Conservation (phyloP, 192 early-diverging fungal species). For the Allomyces javanicus region DNA sequence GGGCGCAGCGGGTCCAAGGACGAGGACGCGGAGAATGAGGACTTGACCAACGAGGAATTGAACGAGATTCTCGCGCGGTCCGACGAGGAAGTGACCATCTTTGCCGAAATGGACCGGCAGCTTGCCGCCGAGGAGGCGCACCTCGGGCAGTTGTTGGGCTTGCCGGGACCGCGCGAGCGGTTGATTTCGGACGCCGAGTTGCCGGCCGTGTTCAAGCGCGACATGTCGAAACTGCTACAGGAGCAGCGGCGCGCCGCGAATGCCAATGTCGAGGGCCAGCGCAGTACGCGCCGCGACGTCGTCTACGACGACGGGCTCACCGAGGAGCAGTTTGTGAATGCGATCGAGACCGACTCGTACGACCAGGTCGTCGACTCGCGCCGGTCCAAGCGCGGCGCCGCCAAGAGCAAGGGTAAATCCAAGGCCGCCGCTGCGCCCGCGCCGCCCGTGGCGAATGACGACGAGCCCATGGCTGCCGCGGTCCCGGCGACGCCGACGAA, state of each 20-base stretch:
- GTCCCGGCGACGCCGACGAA: conserved; percentile 5
- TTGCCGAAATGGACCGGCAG: conserved; percentile 56
- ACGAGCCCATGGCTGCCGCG: conserved; percentile 8
- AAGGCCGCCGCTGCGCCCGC: not conserved
- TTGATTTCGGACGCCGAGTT: conserved; percentile 71
- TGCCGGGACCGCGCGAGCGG: conserved; percentile 38
- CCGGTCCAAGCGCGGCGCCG: conserved; percentile 21
- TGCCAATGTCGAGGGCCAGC: conserved; percentile 47
- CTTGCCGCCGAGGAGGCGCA: conserved; percentile 12
- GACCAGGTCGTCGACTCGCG: conserved; percentile 37
- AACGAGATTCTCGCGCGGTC: conserved; percentile 81
- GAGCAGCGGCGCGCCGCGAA: conserved; percentile 21
- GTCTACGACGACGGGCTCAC: conserved; percentile 82
- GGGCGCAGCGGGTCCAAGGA: conserved; percentile 1
- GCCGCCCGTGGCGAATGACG: conserved; percentile 6
- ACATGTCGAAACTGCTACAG: conserved; percentile 30
- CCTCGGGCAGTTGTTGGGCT: no score
- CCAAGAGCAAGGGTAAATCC: not conserved
- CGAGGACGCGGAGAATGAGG: conserved; percentile 49
- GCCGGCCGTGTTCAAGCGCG: conserved; percentile 54
- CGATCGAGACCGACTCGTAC: conserved; percentile 38
- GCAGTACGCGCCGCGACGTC: conserved; percentile 49
- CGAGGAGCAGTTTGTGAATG: conserved; percentile 81
- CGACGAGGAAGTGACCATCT: conserved; percentile 57
- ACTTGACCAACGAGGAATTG: conserved; percentile 55